Evolutionary conservation across 345 rosid genomes (phyloP).

Genomic region (Moringa oleifera): DNA sequence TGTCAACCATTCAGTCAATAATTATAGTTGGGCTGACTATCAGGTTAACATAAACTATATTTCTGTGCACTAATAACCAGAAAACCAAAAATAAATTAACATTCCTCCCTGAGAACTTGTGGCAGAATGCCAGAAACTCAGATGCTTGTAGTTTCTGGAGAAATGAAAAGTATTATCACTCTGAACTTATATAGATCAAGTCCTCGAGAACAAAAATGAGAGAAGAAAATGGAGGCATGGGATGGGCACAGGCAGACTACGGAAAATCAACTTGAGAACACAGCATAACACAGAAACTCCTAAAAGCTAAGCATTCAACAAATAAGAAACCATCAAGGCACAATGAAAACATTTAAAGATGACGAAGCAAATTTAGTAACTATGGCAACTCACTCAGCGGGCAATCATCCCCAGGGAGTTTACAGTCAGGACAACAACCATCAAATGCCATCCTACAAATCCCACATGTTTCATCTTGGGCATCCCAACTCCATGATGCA

Average conservation of each 20-base stretch:
- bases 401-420: slow-evolving; percentile 89
- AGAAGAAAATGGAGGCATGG: too few species aligned
- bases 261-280: neutral
- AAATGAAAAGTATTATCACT: too few species aligned
- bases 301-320: neutral
- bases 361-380: neutral
- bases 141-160: too few species aligned
- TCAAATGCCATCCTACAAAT: slow-evolving; percentile 96
- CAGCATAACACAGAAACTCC: neutral
- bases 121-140: too few species aligned
- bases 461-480: slow-evolving; percentile 94
- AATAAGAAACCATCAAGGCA: neutral
- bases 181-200: neutral
- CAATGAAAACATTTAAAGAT: neutral
- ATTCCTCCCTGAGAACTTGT: too few species aligned
- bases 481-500: slow-evolving; percentile 98
- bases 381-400: slow-evolving; percentile 56
- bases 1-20: too few species aligned
- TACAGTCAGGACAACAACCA: slow-evolving; percentile 94
- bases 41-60: too few species aligned
- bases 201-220: neutral
- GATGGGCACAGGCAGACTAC: too few species aligned
- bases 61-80: too few species aligned
- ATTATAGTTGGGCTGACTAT: too few species aligned
- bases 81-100: too few species aligned